Base-by-base conservation (phyloP, 2,329 filamentous ascomycete genomes). In the Fusarium tupiense region DNA sequence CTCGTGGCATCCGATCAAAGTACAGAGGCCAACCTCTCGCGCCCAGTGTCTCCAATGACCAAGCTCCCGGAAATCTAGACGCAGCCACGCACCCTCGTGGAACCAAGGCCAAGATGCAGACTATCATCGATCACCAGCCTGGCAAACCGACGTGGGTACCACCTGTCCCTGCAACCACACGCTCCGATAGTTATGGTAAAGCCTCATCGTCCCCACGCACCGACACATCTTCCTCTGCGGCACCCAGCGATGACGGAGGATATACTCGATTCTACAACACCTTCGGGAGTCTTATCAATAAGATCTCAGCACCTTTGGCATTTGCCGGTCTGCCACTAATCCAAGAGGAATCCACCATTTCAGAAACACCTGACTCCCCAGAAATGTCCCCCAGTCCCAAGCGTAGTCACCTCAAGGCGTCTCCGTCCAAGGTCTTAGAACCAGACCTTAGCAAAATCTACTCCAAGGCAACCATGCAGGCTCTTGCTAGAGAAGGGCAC, bases 231-330 rank as follows among this genome's bases (percentile, higher is more conserved):
- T 67, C 76, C 29, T 52, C 64, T 66, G n/a, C 53, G 65, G 61
- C 46, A 44, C 49, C 52, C 6, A 74, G 78, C 6, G 85, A 83
- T 76, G 94, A 97, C 38, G 95, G 96, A 64, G 92, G 94, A 11
- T 99, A 98, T 80, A 90, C 94, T 12, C 91, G 91, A 61, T 99
- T 98, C 84, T 99, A 98, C 83, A 95, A 89, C 67, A 95, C 94
- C 3, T 98, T 98, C 78, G 95, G 95, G 63, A 94, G 90, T 61
- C 89, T 98, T 54, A 94, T 98, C 79, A 96, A 94, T 70, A 93
- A 92, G 76, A 90, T 98, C 19, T 97, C 96, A 1, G 95, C 95
- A 0, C 95, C 95, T 3, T 86, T 99, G 37, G 96, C 95, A 8
- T 99, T 98, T 84, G 94, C 96, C 9, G 96, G 96, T 2, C 88